These are phyloP conservation scores for Pachyrhizus erosus DNA, from an alignment of 306 rosid species.

Conservation along the genomic window DNA sequence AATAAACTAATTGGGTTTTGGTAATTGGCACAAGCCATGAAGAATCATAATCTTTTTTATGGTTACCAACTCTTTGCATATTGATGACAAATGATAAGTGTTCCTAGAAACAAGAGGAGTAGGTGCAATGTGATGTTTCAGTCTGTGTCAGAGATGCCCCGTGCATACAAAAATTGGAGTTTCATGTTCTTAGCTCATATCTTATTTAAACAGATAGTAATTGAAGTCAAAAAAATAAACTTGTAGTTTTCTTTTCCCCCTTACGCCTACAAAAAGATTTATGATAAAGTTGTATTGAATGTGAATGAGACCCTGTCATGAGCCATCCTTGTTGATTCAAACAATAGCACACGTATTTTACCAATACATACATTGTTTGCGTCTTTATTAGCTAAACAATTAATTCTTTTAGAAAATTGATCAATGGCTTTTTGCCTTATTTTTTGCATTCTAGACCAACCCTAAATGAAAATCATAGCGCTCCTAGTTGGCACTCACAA, in stretches of 20 bases:
- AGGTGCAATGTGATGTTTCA: constrained; percentile 23
- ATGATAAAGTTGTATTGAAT: background rate
- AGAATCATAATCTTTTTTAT: background rate
- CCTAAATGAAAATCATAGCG: no score
- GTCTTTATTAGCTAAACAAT: background rate
- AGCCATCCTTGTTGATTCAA: background rate
- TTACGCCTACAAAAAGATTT: background rate
- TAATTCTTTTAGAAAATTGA: no score
- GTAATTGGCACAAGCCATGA: background rate
- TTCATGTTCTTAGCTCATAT: background rate
- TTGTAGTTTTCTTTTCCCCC: background rate
- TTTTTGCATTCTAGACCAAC: no score
- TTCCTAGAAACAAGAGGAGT: background rate
- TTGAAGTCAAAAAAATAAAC: background rate
- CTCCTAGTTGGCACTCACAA: no score
- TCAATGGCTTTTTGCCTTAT: background rate
- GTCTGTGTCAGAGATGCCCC: constrained; percentile 4
- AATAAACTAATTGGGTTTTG: background rate
- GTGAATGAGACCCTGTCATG: background rate
- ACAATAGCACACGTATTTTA: background rate
- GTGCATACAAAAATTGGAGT: background rate
- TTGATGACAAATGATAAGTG: background rate
- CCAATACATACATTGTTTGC: background rate
- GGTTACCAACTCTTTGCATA: background rate
- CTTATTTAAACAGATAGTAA: background rate